These are phyloP conservation scores for Triticum dicoccoides DNA, from an alignment of 176 grass and related monocot species.

Conservation along the genomic window DNA sequence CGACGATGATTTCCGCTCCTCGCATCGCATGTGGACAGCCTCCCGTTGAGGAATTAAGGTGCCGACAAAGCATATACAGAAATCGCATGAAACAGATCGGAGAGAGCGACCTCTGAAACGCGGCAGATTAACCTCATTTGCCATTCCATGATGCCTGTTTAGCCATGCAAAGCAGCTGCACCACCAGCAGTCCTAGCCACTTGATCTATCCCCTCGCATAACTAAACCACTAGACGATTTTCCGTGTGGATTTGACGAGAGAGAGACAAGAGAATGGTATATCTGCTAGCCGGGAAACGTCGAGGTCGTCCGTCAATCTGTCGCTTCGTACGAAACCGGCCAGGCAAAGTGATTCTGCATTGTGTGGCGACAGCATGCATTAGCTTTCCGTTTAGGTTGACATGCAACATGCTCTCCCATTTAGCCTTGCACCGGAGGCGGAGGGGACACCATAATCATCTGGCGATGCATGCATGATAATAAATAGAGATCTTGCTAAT, in stretches of 20 bases:
- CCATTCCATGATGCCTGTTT: background rate
- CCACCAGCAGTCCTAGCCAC: background rate
- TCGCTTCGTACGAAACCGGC: background rate
- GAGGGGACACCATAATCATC: too few relatives aligned
- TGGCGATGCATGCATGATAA: background rate
- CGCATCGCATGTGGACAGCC: background rate
- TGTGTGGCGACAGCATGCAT: background rate
- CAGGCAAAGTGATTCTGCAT: background rate
- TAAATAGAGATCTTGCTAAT: background rate
- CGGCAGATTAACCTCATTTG: background rate
- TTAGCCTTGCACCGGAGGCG: background rate
- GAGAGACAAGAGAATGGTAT: background rate
- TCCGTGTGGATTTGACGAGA: background rate
- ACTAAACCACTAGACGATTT: background rate
- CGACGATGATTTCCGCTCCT: background rate
- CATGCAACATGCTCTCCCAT: slow-evolving; percentile 8
- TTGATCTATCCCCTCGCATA: background rate
- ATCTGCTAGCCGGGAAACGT: background rate
- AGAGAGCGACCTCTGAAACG: background rate
- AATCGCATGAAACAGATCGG: background rate
- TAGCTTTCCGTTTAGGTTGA: background rate
- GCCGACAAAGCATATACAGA: slow-evolving; percentile 18
- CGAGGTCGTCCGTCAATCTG: background rate
- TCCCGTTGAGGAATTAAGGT: background rate
- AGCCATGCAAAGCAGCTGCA: background rate